Base-by-base conservation (phyloP, 495 filamentous ascomycete genomes). In the Trichoderma virens region DNA sequence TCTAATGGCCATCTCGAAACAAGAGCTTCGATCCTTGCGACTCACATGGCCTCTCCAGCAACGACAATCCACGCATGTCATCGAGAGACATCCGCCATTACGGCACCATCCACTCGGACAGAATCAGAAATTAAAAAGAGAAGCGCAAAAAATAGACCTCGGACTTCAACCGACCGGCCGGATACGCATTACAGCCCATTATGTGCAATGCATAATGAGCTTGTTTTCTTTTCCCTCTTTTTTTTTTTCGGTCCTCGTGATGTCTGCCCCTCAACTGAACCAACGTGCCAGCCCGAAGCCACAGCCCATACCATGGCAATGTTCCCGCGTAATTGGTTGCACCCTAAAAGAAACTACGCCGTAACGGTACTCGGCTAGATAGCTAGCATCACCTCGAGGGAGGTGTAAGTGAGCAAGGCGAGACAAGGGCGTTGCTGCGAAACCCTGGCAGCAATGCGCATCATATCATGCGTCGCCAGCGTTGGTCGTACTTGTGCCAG, bases 161-260 rank as follows among this genome's bases (percentile, higher is more conserved):
- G 27, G 32, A 5, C 16, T 56, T 56, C 51, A 27, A n/a, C 51
- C 51, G 23, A 27, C 8, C 2, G 23, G 23, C n/a, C 20, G 51
- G 23, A 56, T 56, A 9, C 18, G 2, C 7, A 8, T 27, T 45
- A 4, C 41, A 45, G 5, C 16, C n/a, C 43, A 20, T 47, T 23
- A 47, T 47, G 43, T 18, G 16, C n/a, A n/a, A 56, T 56, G 51
- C 51, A 13, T 28, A 9, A 28, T 23, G 25, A 56, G 51, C 43
- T 23, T 47, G n/a, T 16, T 25, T 47, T 23, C 43, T 47, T 20
- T 47, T 51, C 45, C 6, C 11, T 56, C 28, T 54, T 56, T 56
- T 56, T 56, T 56, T 56, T 56, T 30, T 56, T 27, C 51, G 27
- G 27, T 30, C 51, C 51, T 56, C 51, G 51, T 56, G 51, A 56